These are phyloP conservation scores for Monosporascus sp. DNA, from an alignment of 2,329 filamentous ascomycete genomes.

Conservation along the genomic window DNA sequence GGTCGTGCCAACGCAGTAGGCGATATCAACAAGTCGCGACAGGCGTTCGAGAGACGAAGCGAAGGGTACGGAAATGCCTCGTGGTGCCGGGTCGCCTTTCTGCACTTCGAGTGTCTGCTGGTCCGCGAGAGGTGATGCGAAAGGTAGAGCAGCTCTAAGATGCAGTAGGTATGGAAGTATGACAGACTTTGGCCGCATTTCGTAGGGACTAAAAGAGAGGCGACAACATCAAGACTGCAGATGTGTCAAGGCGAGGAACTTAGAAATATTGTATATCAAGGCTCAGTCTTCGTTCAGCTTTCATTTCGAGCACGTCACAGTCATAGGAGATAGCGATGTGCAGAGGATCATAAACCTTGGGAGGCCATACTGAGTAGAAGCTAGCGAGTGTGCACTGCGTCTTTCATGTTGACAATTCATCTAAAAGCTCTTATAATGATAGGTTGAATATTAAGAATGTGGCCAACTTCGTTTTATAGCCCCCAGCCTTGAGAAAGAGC, in stretches of 20 bases:
- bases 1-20: slow-evolving; percentile 84
- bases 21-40: slow-evolving; percentile 86
- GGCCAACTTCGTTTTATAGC: too few relatives aligned
- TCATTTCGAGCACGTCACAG: too few relatives aligned
- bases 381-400: too few relatives aligned
- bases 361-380: too few relatives aligned
- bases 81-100: slow-evolving; percentile 5
- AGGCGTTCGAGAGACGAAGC: slow-evolving; percentile 82
- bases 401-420: too few relatives aligned
- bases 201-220: not conserved
- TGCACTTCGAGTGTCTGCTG: slow-evolving; percentile 7
- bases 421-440: too few relatives aligned
- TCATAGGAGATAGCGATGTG: too few relatives aligned
- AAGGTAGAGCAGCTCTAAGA: slow-evolving; percentile 6
- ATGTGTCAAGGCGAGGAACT: not conserved
- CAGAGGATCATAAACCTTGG: too few relatives aligned
- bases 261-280: not conserved
- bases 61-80: slow-evolving; percentile 52
- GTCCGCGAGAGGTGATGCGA: slow-evolving; percentile 9
- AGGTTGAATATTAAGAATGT: too few relatives aligned
- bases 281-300: not conserved
- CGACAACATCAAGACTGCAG: not conserved
- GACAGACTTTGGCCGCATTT: not conserved
- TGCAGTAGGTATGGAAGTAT: slow-evolving; percentile 1
- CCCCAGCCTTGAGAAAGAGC: too few relatives aligned